These are phyloP conservation scores for Pyrenophora teres DNA, from an alignment of 2,329 filamentous ascomycete species.

Conservation along the genomic window DNA sequence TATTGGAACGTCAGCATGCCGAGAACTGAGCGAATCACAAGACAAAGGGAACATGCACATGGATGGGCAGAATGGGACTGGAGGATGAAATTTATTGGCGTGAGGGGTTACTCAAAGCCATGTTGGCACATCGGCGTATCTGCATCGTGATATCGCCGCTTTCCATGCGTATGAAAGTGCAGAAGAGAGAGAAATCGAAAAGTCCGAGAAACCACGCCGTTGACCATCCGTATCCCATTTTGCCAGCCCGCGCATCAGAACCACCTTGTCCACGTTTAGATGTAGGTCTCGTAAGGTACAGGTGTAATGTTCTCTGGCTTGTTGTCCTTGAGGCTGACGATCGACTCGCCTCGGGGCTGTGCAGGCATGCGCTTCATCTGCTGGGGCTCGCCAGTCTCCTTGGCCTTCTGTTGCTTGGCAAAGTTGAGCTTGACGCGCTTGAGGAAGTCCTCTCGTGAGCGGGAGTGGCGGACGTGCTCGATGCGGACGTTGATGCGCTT, in stretches of 20 bases:
- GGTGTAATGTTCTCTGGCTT: conserved; percentile 89
- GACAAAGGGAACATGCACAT: conserved; percentile 1
- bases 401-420: conserved; percentile 88
- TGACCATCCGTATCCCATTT: conserved; percentile 48
- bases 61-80: conserved; percentile 19
- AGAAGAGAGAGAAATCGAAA: conserved; percentile 46
- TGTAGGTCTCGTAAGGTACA: conserved; percentile 96
- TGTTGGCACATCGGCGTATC: conserved; percentile 42
- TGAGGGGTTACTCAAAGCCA: conserved; percentile 45
- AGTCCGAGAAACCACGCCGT: conserved; percentile 49
- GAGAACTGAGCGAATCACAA: too few relatives aligned
- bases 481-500: conserved; percentile 99
- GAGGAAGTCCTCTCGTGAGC: conserved; percentile 96
- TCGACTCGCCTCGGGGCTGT: conserved; percentile 78
- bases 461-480: conserved; percentile 94
- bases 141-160: conserved; percentile 44
- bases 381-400: conserved; percentile 83
- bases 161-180: conserved; percentile 48
- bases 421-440: conserved; percentile 96
- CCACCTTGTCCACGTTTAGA: conserved; percentile 64
- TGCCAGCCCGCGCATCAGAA: conserved; percentile 33
- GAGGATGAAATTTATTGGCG: conserved; percentile 42
- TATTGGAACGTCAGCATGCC: too few relatives aligned
- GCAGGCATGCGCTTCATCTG: conserved; percentile 90
- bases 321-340: conserved; percentile 79